Evolutionary conservation across 2,329 filamentous ascomycete species (phyloP), one percentile per base, ranked within the genome.

Genomic region (Calonectria leucothoes): DNA sequence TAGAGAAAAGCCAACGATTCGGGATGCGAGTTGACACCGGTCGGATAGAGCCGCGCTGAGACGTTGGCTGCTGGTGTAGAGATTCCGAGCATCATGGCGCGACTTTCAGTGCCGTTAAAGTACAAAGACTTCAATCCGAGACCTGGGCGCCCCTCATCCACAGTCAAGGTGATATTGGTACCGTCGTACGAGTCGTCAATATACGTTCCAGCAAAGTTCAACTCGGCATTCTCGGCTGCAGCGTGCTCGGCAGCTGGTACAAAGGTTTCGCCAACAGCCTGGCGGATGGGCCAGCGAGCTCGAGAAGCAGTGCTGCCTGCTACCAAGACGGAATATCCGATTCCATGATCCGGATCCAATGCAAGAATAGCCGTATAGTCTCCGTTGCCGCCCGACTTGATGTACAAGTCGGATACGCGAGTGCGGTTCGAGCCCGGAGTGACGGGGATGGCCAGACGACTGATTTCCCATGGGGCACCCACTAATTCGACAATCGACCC

Each of bases 321-420:
- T 11, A 67, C 25, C 4, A 74, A n/a, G 3, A 77, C 29, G 6
- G 57, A 65, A 37, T 73, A 49, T 7, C 68, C 73, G 10, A 87
- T 69, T 51, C 83, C 83, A 72, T 88, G 87, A 74, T 88, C 86
- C 0, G 87, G 86, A 0, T 88, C 75, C 6, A 89, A 76, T 10
- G 80, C 82, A 6, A 88, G 70, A 6, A 81, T 66, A 17, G 82
- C 76, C 71, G 83, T 81, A 75, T 88, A 88, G 31, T 72, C 64
- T 27, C 83, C 82, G 10, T 86, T 66, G 66, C 83, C 83, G n/a
- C 87, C 87, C 4, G 74, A 76, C 74, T 89, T 89, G 29, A 85
- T 85, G 78, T 87, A 88, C 1, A 88, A 39, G 61, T 88, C 86
- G 25, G 87, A 78, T 3, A 85, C 75, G 5, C 85, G 84, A 39